Evolutionary conservation across 768 basidiomycete species (phyloP).

Genomic region (Pleurotus platypus): DNA sequence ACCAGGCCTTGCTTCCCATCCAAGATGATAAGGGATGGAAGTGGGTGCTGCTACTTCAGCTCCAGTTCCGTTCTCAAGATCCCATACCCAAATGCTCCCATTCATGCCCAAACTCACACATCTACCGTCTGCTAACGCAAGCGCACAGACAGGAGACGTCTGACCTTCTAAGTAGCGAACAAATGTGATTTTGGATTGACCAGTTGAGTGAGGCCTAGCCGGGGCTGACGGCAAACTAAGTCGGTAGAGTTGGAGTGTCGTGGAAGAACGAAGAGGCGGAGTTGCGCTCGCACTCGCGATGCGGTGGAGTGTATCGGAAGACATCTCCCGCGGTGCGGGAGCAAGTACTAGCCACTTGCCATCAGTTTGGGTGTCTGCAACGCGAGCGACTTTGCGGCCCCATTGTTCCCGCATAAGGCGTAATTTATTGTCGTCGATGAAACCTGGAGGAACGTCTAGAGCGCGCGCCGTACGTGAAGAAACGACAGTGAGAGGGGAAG

Average conservation of each 20-base stretch:
- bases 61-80: conserved; percentile 61
- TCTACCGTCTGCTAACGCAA: conserved; percentile 77
- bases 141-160: conserved; percentile 56
- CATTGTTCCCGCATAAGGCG: conserved; percentile 69
- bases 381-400: conserved; percentile 65
- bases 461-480: conserved; percentile 65
- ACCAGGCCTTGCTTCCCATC: conserved; percentile 20
- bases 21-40: conserved; percentile 12
- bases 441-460: conserved; percentile 67
- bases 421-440: conserved; percentile 66
- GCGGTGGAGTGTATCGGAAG: conserved; percentile 21
- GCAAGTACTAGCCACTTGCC: conserved; percentile 85
- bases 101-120: conserved; percentile 73
- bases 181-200: conserved; percentile 65
- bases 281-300: conserved; percentile 11
- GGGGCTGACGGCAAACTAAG: conserved; percentile 51
- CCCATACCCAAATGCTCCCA: conserved; percentile 85
- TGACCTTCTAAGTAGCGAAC: conserved; percentile 72
- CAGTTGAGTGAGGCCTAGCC: conserved; percentile 43
- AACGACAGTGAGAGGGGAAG: conserved; percentile 36
- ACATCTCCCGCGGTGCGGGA: conserved; percentile 35
- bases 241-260: conserved; percentile 71
- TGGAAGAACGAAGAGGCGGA: conserved; percentile 32
- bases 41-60: conserved; percentile 35
- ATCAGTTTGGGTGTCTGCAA: conserved; percentile 78